Evolutionary conservation across 2,329 filamentous ascomycete genomes (phyloP).

Genomic region (Fusarium beomiforme): DNA sequence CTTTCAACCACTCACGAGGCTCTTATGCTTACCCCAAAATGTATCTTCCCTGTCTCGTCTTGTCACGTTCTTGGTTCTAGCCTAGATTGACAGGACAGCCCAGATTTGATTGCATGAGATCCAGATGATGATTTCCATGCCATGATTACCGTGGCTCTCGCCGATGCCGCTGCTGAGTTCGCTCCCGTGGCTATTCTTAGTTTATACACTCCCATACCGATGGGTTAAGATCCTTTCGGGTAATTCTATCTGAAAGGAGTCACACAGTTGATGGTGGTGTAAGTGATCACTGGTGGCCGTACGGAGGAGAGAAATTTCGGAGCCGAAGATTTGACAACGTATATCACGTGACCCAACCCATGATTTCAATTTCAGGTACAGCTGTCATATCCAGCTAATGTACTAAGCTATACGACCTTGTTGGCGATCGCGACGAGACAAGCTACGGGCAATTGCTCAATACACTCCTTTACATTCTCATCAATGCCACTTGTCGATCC

Average conservation of each 20-base stretch:
- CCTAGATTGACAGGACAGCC: conserved; percentile 29
- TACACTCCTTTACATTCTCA: conserved; percentile 19
- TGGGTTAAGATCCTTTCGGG: neutral
- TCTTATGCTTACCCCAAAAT: conserved; percentile 26
- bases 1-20: conserved; percentile 26
- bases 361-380: conserved; percentile 26
- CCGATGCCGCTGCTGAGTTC: conserved; percentile 11
- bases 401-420: conserved; percentile 27
- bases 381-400: conserved; percentile 32
- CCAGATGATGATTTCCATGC: conserved; percentile 19
- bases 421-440: conserved; percentile 24
- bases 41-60: conserved; percentile 13
- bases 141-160: conserved; percentile 19
- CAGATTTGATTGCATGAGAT: conserved; percentile 36
- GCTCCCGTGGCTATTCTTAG: neutral
- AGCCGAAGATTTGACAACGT: conserved; percentile 10
- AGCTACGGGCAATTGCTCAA: conserved; percentile 34
- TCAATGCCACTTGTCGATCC: conserved; percentile 50
- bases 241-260: conserved; percentile 12
- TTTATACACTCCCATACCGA: neutral
- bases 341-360: conserved; percentile 34
- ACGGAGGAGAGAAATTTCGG: conserved; percentile 19
- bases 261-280: neutral
- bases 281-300: neutral
- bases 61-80: conserved; percentile 24